Evolutionary conservation across 768 basidiomycete species (phyloP), one percentile per base, ranked within the genome.

Genomic region (Tephrocybe sp.): DNA sequence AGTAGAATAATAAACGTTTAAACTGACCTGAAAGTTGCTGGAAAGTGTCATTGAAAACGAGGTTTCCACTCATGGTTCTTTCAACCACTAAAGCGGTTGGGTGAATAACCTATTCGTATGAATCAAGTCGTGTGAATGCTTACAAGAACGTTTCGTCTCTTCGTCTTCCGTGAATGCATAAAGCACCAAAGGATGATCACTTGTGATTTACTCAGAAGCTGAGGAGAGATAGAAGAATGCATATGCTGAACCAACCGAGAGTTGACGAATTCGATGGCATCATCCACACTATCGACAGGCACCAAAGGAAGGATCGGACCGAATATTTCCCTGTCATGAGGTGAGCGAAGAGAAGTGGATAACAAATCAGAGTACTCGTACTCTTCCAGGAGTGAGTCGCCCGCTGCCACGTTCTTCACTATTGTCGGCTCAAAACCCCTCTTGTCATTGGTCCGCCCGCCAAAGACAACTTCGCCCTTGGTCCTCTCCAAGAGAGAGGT

Each of bases 291-390:
- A 26, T 82, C 77, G 0, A 89, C 75, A 0, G 79, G 68, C 11
- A 89, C 57, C 37, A 91, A 71, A 0, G 87, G 81, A 6, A 90
- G 58, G 19, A 90, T 62, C 0, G 89, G 88, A 0, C 86, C 89
- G 55, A 91, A 91, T 2, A 89, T 62, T 61, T 90, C 89, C 52
- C 87, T 88, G 36, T 12, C 9, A 54, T 9, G 8, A 16, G 19
- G 16, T 36, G 16, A 38, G 19, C 25, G 28, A 42, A 25, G 18
- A 6, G 16, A 34, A 38, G 3, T 21, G 19, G 18, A 19, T 28
- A 5, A 34, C 18, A n/a, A 9, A n/a, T 9, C 6, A 25, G 19
- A 37, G 31, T 27, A 25, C 13, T 62, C 76, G 38, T 50, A 85
- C 82, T 79, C 80, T 55, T 81, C 76, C 64, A 91, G 68, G 25